A percentile compares a stretch with the other conserved stretches of the same genome.
Conservation (phyloP, 2,329 filamentous ascomycete genomes). For the Arthrobotrys iridis region DNA sequence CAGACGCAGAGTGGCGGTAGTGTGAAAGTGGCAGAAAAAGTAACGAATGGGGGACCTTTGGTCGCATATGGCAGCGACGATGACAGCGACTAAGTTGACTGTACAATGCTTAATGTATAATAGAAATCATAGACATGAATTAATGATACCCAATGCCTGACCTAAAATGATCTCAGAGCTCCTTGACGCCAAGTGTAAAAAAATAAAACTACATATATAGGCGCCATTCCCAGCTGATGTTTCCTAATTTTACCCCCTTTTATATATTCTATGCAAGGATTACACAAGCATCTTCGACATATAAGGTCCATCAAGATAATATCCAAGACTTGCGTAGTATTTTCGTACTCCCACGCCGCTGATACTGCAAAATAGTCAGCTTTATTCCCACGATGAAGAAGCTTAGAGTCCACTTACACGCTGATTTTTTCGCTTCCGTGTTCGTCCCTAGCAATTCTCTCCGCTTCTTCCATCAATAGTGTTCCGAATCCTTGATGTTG, state of each 20-base stretch:
- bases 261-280: not conserved
- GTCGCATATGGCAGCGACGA: constrained; percentile 92
- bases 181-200: constrained; percentile 19
- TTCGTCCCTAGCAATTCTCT: constrained; percentile 91
- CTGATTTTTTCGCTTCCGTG: constrained; percentile 94
- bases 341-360: constrained; percentile 96
- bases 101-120: constrained; percentile 51
- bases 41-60: constrained; percentile 73
- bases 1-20: constrained; percentile 59
- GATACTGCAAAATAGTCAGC: constrained; percentile 65
- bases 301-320: constrained; percentile 91
- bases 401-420: constrained; percentile 65
- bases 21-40: constrained; percentile 65
- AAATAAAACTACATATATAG: not conserved
- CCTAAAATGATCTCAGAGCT: constrained; percentile 2
- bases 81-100: constrained; percentile 64
- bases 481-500: constrained; percentile 98
- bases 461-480: constrained; percentile 95
- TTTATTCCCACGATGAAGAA: not conserved
- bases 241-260: not conserved
- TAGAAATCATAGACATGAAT: constrained; percentile 49
- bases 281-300: constrained; percentile 69
- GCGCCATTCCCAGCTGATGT: not conserved
- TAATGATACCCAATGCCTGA: constrained; percentile 50
- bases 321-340: constrained; percentile 93